These are phyloP conservation scores for Sphagnurus paluster DNA, from an alignment of 1,284 basidiomycete species.

Conservation along the genomic window DNA sequence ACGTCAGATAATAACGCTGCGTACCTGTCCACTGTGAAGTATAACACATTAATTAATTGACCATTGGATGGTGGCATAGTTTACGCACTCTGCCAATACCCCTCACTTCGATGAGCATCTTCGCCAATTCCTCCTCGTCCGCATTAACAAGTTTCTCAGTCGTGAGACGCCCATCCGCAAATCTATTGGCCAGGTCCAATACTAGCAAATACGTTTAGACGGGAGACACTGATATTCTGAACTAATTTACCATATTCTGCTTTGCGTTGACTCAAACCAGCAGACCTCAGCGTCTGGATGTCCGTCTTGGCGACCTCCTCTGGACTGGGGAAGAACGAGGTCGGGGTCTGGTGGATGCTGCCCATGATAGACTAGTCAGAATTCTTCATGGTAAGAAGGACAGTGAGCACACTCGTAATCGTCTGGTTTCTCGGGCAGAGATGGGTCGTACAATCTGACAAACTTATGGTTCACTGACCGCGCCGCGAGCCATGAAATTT, in stretches of 20 bases:
- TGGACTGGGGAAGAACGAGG: slow-evolving; percentile 68
- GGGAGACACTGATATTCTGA: background rate
- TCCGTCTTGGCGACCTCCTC: slow-evolving; percentile 64
- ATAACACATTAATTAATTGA: slow-evolving; percentile 1
- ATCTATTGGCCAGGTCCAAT: slow-evolving; percentile 73
- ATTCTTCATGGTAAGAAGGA: background rate
- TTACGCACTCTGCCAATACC: slow-evolving; percentile 74
- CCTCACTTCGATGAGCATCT: slow-evolving; percentile 75
- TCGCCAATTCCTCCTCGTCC: slow-evolving; percentile 71
- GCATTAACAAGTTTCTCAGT: slow-evolving; percentile 70
- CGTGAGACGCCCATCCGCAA: slow-evolving; percentile 76
- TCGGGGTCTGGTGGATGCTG: slow-evolving; percentile 19
- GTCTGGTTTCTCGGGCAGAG: slow-evolving; percentile 64
- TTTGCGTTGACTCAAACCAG: slow-evolving; percentile 79
- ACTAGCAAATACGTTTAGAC: slow-evolving; percentile 46
- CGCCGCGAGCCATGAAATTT: slow-evolving; percentile 91
- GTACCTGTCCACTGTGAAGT: slow-evolving; percentile 49
- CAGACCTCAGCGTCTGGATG: slow-evolving; percentile 58
- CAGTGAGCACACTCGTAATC: slow-evolving; percentile 34
- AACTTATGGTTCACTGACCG: slow-evolving; percentile 86
- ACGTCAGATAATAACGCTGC: slow-evolving; percentile 1
- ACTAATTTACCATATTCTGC: slow-evolving; percentile 75
- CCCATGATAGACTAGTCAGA: slow-evolving; percentile 7
- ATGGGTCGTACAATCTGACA: slow-evolving; percentile 69
- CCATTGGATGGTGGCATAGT: background rate